Evolutionary conservation across 345 rosid species (phyloP).

Genomic region (Gynandropsis gynandra): DNA sequence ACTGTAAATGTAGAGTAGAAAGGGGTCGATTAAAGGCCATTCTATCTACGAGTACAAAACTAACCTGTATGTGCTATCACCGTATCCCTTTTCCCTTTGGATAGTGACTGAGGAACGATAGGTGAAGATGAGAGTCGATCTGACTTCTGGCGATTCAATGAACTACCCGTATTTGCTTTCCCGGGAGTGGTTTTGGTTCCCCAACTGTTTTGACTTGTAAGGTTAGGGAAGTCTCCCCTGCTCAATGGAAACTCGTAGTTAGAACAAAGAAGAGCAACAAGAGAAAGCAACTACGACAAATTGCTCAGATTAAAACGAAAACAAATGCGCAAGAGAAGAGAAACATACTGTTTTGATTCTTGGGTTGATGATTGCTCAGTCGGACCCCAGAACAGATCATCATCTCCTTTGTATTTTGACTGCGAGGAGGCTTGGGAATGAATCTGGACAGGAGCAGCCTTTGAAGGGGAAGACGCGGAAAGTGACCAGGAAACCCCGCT

Average conservation of each 20-base stretch:
- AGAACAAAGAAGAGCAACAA: background rate
- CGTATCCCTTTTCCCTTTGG: slow-evolving; percentile 51
- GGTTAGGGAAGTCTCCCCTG: slow-evolving; percentile 65
- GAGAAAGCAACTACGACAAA: background rate
- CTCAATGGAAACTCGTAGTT: slow-evolving; percentile 10
- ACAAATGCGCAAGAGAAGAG: slow-evolving; percentile 8
- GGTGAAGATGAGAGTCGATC: slow-evolving; percentile 52
- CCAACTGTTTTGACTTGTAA: slow-evolving; percentile 57
- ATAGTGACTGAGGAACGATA: slow-evolving; percentile 38
- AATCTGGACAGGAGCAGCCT: slow-evolving; percentile 48
- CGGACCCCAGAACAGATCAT: slow-evolving; percentile 97
- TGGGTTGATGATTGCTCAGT: slow-evolving; percentile 65
- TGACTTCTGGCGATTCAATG: slow-evolving; percentile 57
- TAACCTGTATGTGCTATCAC: slow-evolving; percentile 64
- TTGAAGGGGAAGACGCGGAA: slow-evolving; percentile 51
- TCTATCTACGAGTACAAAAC: slow-evolving; percentile 7
- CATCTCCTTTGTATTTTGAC: slow-evolving; percentile 64
- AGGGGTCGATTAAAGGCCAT: too few relatives aligned
- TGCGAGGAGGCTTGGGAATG: slow-evolving; percentile 49
- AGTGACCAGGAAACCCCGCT: slow-evolving; percentile 46
- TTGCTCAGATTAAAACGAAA: background rate
- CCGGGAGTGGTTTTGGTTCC: slow-evolving; percentile 57
- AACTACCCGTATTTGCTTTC: slow-evolving; percentile 47
- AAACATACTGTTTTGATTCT: slow-evolving; percentile 63
- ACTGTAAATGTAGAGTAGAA: background rate